A percentile compares a stretch with the other conserved stretches of the same genome.
Conservation (phyloP, 176 grass and related monocot genomes). For the Pontederia crassipes region DNA sequence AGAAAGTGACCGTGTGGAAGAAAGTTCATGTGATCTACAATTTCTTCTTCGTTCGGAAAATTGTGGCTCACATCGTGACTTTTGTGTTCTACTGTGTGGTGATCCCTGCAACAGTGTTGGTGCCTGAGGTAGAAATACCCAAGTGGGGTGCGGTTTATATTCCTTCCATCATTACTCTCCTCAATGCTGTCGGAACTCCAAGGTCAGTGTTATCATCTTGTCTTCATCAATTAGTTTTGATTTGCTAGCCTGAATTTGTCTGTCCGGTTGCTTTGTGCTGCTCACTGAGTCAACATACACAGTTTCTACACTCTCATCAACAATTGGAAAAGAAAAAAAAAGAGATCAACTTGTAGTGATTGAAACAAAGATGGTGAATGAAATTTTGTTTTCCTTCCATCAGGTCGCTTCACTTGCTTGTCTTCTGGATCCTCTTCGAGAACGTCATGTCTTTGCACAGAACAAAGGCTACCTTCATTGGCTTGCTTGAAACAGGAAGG, state of each 20-base stretch:
- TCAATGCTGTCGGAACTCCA: conserved; percentile 10
- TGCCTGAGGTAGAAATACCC: conserved; percentile 7
- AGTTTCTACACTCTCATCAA: neutral
- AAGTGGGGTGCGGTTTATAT: conserved; percentile 12
- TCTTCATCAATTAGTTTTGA: too few species aligned
- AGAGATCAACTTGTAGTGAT: neutral
- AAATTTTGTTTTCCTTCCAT: neutral
- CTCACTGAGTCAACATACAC: neutral
- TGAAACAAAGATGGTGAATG: too few species aligned
- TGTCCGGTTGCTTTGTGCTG: too few species aligned
- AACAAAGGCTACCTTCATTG: conserved; percentile 11
- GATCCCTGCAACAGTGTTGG: conserved; percentile 4
- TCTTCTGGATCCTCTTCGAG: conserved; percentile 17
- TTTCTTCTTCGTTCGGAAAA: conserved; percentile 12
- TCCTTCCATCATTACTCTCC: conserved; percentile 5
- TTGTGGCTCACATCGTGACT: conserved; percentile 9
- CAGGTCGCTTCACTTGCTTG: conserved; percentile 1
- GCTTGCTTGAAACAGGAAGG: conserved; percentile 12
- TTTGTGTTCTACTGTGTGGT: conserved; percentile 8
- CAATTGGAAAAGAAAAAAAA: neutral
- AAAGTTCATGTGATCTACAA: conserved; percentile 13
- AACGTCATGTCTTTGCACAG: conserved; percentile 18
- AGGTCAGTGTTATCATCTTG: neutral
- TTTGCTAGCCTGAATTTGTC: too few species aligned
- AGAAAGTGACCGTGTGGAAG: conserved; percentile 11